Percentiles rank a stretch among this genome's conserved stretches.
Evolutionary conservation across 306 rosid species (phyloP).

Genomic region (Quercus mongolica): DNA sequence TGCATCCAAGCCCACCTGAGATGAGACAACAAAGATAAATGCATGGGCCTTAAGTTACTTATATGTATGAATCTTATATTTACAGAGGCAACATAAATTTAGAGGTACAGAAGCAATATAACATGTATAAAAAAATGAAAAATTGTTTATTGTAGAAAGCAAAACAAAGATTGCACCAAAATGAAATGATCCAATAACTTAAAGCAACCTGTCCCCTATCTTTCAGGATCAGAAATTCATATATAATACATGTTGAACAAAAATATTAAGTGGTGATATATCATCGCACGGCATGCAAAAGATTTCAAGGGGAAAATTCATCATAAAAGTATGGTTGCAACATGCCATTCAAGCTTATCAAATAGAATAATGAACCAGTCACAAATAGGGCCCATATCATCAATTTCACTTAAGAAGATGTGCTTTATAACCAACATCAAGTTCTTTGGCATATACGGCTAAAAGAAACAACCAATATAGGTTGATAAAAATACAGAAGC

Average conservation of each 20-base stretch:
- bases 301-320: not conserved
- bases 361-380: not conserved
- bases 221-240: not conserved
- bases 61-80: not conserved
- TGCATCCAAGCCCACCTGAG: slow-evolving; percentile 80
- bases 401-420: not conserved
- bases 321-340: not conserved
- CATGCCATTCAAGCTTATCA: not conserved
- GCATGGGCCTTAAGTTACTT: not conserved
- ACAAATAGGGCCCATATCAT: not conserved
- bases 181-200: not conserved
- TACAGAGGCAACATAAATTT: not conserved
- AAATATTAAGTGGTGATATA: not conserved
- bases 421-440: not conserved
- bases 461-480: not conserved
- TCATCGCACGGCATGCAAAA: not conserved
- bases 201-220: not conserved
- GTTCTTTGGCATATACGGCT: not conserved
- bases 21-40: slow-evolving; percentile 15
- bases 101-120: not conserved
- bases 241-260: not conserved
- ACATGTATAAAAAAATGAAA: not conserved
- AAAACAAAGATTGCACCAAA: not conserved
- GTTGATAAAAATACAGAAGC: not conserved
- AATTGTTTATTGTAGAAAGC: not conserved